These are phyloP conservation scores for Oryza rufipogon DNA, from an alignment of 176 grass and related monocot species.

Conservation along the genomic window DNA sequence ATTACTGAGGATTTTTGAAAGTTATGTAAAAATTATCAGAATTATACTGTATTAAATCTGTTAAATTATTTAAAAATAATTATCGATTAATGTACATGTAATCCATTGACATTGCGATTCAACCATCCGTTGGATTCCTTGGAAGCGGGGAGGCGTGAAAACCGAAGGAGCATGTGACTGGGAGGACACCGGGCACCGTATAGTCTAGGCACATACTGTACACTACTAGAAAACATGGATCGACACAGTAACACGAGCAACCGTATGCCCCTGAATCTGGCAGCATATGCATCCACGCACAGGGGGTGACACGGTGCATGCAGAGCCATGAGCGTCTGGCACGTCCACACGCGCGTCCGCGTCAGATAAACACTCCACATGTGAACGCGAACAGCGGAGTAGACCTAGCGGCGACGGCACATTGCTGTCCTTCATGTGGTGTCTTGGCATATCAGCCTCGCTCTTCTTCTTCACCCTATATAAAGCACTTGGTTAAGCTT, in stretches of 20 bases:
- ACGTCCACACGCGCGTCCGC: neutral
- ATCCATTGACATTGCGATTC: too few relatives aligned
- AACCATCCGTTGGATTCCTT: neutral
- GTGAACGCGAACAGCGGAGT: neutral
- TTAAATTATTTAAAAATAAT: too few relatives aligned
- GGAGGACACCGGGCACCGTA: neutral
- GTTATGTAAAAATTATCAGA: too few relatives aligned
- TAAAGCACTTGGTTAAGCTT: neutral
- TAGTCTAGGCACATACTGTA: neutral
- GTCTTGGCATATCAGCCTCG: neutral
- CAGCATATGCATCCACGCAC: neutral
- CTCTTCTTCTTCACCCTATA: constrained; percentile 25
- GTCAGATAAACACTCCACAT: neutral
- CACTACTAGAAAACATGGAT: neutral
- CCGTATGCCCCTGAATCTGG: neutral
- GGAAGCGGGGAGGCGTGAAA: neutral
- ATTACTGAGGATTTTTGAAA: too few relatives aligned
- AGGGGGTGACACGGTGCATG: neutral
- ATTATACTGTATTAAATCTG: too few relatives aligned
- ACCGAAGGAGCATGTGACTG: neutral
- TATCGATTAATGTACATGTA: too few relatives aligned
- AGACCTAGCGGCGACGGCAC: neutral
- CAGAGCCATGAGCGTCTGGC: neutral
- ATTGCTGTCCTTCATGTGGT: neutral
- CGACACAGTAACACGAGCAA: neutral